Base-by-base conservation (phyloP, 2,329 filamentous ascomycete genomes). In the Lachnellula hyalina region DNA sequence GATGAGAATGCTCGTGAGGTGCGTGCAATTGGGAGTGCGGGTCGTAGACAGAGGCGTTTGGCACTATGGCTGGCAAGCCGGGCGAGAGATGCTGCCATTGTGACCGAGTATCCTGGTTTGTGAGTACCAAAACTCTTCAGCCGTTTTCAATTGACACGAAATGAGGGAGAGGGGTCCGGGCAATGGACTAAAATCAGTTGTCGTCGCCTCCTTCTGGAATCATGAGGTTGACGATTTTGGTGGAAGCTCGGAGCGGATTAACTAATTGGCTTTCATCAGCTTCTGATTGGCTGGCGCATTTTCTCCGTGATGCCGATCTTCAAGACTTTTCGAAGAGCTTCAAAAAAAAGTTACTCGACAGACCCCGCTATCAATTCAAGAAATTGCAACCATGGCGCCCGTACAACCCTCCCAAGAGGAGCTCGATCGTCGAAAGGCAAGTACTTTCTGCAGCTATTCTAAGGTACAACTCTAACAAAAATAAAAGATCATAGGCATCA, bases 401-500 rank as follows among this genome's bases (percentile, higher is more conserved):
- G 64, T 73, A 69, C 71, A 70, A 58, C 75, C 77, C 50, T 79
- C 73, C 56, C 71, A 75, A 62, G 82, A 81, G 60, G 82, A 86
- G 72, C 72, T 83, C 53, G 77, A 83, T 63, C 74, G 75, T 65
- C 81, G 87, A 60, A 86, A 82, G 71, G 84, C 85, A 71, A 60
- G 73, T 62, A 32, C 34, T 9, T 56, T 9, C 23, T 15, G n/a
- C 15, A 14, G 15, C n/a, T 48, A 19, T 17, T 7, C 41, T 47
- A 14, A 15, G 17, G 12, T 14, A 11, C 14, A 40, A 19, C 19
- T 25, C 19, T 49, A 17, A 32, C 40, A 34, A 49, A 52, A 41
- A 46, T 42, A 47, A 44, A 53, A 96, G 89, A 87, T 89, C 65
- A 86, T 99, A 67, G 84, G 86, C 64, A 85, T 99, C 74, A 90